Evolutionary conservation across 2,329 filamentous ascomycete genomes (phyloP).

Genomic region (Fusarium ramigenum): DNA sequence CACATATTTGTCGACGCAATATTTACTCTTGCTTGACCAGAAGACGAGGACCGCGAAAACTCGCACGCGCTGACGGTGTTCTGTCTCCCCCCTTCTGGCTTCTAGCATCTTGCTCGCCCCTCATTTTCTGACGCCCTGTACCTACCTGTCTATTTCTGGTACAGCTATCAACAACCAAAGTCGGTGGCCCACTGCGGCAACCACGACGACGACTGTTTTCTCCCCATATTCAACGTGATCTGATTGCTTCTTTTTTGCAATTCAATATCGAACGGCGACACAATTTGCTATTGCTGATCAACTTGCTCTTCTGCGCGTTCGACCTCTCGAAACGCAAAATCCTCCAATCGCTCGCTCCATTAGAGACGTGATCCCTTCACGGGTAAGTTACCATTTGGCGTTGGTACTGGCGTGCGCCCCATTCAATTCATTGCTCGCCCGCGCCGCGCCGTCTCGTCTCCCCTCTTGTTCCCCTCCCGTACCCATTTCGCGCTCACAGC

Average conservation of each 20-base stretch:
- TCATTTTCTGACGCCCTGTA: constrained; percentile 40
- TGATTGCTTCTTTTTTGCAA: constrained; percentile 28
- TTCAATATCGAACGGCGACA: constrained; percentile 19
- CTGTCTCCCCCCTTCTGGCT: constrained; percentile 16
- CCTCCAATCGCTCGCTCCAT: constrained; percentile 8
- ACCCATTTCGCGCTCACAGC: constrained; percentile 13
- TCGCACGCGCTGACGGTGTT: constrained; percentile 41
- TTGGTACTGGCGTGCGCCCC: constrained; percentile 22
- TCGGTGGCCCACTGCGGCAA: constrained; percentile 47
- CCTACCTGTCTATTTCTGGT: constrained; percentile 39
- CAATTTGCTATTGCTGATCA: constrained; percentile 13
- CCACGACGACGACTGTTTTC: constrained; percentile 46
- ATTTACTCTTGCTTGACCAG: constrained; percentile 11
- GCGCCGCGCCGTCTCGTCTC: constrained; percentile 20
- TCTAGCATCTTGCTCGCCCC: constrained; percentile 22
- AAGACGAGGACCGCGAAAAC: constrained; percentile 34
- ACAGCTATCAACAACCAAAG: constrained; percentile 40
- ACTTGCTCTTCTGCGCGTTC: constrained; percentile 21
- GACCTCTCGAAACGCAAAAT: constrained; percentile 28
- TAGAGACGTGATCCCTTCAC: constrained; percentile 54
- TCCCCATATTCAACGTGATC: constrained; percentile 29
- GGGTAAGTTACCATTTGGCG: constrained; percentile 44
- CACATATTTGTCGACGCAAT: constrained; percentile 32
- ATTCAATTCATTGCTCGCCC: constrained; percentile 18
- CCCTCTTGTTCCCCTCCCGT: constrained; percentile 33